phyloP scores from a whole-genome alignment of 768 basidiomycete genomes.

The Trametes cingulata region DNA sequence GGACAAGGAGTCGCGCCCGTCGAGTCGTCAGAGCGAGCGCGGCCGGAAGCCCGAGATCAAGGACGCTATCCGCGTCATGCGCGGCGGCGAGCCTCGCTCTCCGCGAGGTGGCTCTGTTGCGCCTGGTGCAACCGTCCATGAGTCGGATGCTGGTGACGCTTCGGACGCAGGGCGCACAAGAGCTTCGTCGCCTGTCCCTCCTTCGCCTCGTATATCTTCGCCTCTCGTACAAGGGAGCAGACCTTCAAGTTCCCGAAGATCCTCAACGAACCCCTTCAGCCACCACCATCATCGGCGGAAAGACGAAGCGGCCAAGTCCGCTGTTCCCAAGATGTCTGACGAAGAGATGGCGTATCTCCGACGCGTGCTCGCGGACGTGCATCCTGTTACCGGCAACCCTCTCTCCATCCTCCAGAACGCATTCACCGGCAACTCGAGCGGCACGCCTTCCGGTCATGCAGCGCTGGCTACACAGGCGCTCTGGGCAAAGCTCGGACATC shows the following conservation, averaged over 20 bases:
- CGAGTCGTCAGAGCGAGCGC: conserved; percentile 25
- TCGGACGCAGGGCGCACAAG: conserved; percentile 3
- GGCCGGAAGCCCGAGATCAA: conserved; percentile 30
- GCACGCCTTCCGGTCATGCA: conserved; percentile 26
- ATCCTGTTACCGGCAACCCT: conserved; percentile 44
- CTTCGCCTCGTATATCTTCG: background rate
- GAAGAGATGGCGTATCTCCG: conserved; percentile 70
- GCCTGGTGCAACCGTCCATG: conserved; percentile 6
- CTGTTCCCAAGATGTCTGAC: conserved; percentile 52
- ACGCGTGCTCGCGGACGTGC: conserved; percentile 65
- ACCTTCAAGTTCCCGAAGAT: conserved; percentile 12
- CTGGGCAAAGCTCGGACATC: conserved; percentile 48
- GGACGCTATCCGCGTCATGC: conserved; percentile 32
- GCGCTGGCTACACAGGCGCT: conserved; percentile 38
- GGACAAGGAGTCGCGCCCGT: conserved; percentile 30
- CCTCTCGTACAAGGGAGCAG: background rate
- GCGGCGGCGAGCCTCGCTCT: conserved; percentile 10
- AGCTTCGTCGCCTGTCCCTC: conserved; percentile 4
- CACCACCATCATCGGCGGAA: conserved; percentile 7
- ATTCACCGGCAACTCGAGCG: conserved; percentile 17
- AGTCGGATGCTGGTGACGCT: conserved; percentile 13
- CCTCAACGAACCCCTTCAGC: conserved; percentile 15
- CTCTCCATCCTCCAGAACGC: conserved; percentile 50
- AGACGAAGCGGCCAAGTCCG: conserved; percentile 40
- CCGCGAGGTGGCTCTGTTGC: conserved; percentile 10